Evolutionary conservation across 306 rosid genomes (phyloP).

Genomic region (Abrus precatorius): DNA sequence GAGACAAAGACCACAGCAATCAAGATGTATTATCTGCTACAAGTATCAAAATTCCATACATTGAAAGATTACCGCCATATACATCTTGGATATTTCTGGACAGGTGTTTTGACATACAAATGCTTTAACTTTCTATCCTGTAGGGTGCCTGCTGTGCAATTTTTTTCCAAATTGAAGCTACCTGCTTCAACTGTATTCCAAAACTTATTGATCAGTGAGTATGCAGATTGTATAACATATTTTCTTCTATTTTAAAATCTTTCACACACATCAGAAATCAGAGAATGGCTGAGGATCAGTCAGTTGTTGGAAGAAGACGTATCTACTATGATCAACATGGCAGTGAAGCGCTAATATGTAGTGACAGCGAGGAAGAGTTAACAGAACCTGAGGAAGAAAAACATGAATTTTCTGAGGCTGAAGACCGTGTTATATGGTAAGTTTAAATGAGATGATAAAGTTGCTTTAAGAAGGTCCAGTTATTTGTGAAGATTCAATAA

Average conservation of each 20-base stretch:
- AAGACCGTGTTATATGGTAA: constrained; percentile 82
- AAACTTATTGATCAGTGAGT: constrained; percentile 33
- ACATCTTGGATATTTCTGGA: constrained; percentile 95
- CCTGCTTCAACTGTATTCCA: constrained; percentile 22
- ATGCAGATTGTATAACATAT: constrained; percentile 45
- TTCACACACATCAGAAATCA: constrained; percentile 82
- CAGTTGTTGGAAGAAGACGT: constrained; percentile 94
- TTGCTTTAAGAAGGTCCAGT: constrained; percentile 25
- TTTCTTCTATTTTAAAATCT: constrained; percentile 65
- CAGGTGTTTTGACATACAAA: constrained; percentile 61
- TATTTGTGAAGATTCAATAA: constrained; percentile 23
- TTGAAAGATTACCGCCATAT: constrained; percentile 80
- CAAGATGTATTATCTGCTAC: constrained; percentile 62
- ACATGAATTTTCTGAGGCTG: constrained; percentile 80
- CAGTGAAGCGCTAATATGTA: constrained; percentile 90
- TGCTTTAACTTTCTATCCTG: constrained; percentile 24
- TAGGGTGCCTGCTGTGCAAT: constrained; percentile 4
- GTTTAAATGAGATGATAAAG: constrained; percentile 50
- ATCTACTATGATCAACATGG: constrained; percentile 92
- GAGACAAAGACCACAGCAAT: constrained; percentile 66
- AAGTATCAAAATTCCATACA: constrained; percentile 69
- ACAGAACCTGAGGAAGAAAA: constrained; percentile 85
- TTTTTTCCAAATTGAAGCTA: constrained; percentile 25
- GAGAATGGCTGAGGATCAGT: constrained; percentile 99
- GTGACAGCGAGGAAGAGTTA: constrained; percentile 95